Conservation (phyloP, 2,329 filamentous ascomycete genomes). For the Beauveria scarabaeidicola region DNA sequence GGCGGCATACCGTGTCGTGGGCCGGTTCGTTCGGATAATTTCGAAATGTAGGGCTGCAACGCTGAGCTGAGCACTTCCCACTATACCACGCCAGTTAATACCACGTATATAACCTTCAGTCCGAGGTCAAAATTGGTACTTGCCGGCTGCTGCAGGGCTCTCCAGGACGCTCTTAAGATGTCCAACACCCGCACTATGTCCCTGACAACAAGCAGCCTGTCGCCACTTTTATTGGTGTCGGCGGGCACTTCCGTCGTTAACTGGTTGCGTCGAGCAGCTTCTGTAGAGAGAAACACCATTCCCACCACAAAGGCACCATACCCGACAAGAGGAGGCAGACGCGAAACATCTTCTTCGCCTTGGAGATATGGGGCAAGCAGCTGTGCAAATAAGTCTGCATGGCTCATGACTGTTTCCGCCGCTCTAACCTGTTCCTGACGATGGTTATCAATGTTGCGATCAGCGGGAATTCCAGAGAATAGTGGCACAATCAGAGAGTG, state of each 20-base stretch:
- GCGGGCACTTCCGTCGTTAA: not conserved
- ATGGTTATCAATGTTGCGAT: not conserved
- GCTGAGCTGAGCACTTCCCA: not conserved
- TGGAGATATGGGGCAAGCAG: not conserved
- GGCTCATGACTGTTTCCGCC: not conserved
- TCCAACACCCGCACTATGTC: not conserved
- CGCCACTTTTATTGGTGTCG: not conserved
- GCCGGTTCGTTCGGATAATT: not conserved
- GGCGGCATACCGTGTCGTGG: not conserved
- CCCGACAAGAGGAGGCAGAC: not conserved
- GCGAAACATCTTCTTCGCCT: not conserved
- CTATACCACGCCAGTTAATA: not conserved
- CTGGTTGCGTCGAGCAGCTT: not conserved
- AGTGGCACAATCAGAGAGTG: not conserved
- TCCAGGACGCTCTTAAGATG: not conserved
- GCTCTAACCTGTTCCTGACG: not conserved
- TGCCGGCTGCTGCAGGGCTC: slow-evolving; percentile 4
- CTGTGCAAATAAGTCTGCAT: not conserved
- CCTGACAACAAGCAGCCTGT: not conserved
- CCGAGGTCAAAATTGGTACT: not conserved
- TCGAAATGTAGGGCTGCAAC: not conserved
- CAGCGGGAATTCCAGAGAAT: not conserved
- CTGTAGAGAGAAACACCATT: slow-evolving; percentile 1
- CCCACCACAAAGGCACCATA: slow-evolving; percentile 2
- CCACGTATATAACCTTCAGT: no score